Evolutionary conservation across 129 eudicot species (phyloP).

Genomic region (Tanacetum coccineum): DNA sequence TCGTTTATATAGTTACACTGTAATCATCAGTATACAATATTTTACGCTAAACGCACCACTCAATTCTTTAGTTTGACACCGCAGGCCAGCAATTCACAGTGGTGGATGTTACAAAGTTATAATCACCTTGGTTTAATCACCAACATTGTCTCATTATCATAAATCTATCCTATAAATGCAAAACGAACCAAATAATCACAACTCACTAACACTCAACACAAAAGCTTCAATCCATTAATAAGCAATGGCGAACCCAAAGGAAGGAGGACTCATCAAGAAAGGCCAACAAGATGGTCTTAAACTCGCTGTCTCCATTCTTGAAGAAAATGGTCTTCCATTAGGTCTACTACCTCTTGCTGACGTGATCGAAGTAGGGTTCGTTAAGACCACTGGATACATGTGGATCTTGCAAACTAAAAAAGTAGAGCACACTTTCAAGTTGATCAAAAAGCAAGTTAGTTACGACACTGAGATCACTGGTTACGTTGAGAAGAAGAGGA

Average conservation of each 20-base stretch:
- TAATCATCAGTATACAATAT: too few species aligned
- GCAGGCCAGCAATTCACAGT: conserved; percentile 19
- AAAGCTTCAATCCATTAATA: conserved; percentile 2
- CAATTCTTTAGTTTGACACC: neutral
- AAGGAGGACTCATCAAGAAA: conserved; percentile 51
- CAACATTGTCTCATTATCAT: conserved; percentile 30
- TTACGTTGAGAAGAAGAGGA: conserved; percentile 52
- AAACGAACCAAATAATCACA: conserved; percentile 19
- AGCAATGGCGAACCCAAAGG: conserved; percentile 49
- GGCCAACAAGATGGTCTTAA: conserved; percentile 66
- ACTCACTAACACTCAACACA: conserved; percentile 10
- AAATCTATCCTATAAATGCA: conserved; percentile 14
- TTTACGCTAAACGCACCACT: too few species aligned
- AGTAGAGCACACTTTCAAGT: conserved; percentile 52
- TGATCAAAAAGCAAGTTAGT: conserved; percentile 58
- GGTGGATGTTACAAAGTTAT: conserved; percentile 22
- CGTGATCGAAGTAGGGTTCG: conserved; percentile 65
- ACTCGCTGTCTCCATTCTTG: conserved; percentile 49
- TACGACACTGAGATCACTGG: conserved; percentile 53
- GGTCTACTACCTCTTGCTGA: conserved; percentile 65
- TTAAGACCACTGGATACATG: conserved; percentile 57
- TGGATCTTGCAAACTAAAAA: conserved; percentile 54
- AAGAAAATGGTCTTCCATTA: conserved; percentile 46
- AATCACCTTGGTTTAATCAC: conserved; percentile 33
- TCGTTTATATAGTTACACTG: too few species aligned